Conservation (phyloP, 139 green algal genomes). For the Chloropicon primus region DNA sequence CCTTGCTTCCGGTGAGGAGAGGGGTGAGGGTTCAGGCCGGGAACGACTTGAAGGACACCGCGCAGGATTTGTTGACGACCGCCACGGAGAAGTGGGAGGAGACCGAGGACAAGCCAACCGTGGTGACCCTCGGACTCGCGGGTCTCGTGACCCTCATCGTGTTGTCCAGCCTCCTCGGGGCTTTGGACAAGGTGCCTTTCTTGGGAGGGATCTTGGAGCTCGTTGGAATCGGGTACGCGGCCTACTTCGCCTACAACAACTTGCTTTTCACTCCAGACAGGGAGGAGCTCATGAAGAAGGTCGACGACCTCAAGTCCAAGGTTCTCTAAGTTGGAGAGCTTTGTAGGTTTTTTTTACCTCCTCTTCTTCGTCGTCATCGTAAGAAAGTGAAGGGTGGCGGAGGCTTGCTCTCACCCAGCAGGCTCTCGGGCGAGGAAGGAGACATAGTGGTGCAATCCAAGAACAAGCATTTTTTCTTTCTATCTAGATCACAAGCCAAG, state of each 20-base stretch:
- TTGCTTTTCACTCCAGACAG: constrained; percentile 1
- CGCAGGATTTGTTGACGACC: background rate
- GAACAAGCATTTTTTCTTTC: no score
- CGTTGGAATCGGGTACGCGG: constrained; percentile 31
- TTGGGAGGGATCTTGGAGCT: constrained; percentile 26
- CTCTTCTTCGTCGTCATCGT: no score
- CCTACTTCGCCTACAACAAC: constrained; percentile 34
- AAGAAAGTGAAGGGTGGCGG: no score
- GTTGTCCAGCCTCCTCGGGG: background rate
- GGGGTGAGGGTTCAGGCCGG: background rate
- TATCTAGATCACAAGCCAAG: no score
- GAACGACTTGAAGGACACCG: background rate
- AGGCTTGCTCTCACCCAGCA: no score
- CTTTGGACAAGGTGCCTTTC: constrained; percentile 18
- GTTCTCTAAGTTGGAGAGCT: background rate
- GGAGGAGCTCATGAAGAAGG: background rate
- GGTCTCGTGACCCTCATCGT: constrained; percentile 4
- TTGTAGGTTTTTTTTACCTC: background rate
- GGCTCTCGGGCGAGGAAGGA: no score
- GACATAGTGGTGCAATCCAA: no score
- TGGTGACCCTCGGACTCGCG: constrained; percentile 7
- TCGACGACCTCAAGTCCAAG: background rate
- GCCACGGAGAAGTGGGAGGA: constrained; percentile 15
- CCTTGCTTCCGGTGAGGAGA: background rate
- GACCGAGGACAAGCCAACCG: constrained; percentile 25